Conservation (phyloP, 108 stramenopile genomes). For the Cyclostephanos invisitatus region DNA sequence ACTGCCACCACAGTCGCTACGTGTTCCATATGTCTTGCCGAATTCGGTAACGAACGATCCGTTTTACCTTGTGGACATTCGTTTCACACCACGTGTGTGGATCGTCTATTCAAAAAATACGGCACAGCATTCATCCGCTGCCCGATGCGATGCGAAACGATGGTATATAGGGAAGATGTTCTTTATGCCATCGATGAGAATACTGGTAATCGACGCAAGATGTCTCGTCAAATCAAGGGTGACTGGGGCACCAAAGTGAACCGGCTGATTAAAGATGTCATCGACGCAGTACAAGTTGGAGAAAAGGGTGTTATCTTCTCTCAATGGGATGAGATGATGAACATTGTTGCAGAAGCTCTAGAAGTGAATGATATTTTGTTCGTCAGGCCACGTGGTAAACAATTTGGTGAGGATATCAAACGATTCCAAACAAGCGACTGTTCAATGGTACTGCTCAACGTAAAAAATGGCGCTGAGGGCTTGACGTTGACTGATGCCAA, state of each 20-base stretch:
- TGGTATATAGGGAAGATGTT: conserved; percentile 51
- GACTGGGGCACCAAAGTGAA: conserved; percentile 81
- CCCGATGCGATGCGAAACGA: conserved; percentile 53
- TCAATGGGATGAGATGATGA: conserved; percentile 89
- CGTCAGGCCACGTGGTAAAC: conserved; percentile 43
- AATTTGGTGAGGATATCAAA: conserved; percentile 44
- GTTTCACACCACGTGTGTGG: conserved; percentile 61
- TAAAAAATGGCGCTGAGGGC: conserved; percentile 84
- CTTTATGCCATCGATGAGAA: conserved; percentile 55
- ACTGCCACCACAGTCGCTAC: conserved; percentile 16
- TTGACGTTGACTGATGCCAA: conserved; percentile 83
- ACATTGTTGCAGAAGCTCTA: conserved; percentile 69
- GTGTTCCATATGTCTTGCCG: conserved; percentile 64
- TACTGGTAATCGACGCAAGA: conserved; percentile 51
- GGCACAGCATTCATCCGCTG: conserved; percentile 34
- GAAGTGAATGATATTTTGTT: conserved; percentile 48
- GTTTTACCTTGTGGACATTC: conserved; percentile 78
- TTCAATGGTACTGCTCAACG: conserved; percentile 64
- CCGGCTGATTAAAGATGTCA: conserved; percentile 56
- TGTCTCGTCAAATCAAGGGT: conserved; percentile 54
- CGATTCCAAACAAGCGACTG: conserved; percentile 42
- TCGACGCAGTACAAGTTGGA: conserved; percentile 48
- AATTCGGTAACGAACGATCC: conserved; percentile 56
- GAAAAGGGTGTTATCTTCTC: conserved; percentile 79
- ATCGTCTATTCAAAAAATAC: conserved; percentile 41